Percentiles rank a stretch among this genome's conserved stretches.
These are phyloP conservation scores for Mrakia frigida DNA, from an alignment of 768 basidiomycete species.

Conservation along the genomic window DNA sequence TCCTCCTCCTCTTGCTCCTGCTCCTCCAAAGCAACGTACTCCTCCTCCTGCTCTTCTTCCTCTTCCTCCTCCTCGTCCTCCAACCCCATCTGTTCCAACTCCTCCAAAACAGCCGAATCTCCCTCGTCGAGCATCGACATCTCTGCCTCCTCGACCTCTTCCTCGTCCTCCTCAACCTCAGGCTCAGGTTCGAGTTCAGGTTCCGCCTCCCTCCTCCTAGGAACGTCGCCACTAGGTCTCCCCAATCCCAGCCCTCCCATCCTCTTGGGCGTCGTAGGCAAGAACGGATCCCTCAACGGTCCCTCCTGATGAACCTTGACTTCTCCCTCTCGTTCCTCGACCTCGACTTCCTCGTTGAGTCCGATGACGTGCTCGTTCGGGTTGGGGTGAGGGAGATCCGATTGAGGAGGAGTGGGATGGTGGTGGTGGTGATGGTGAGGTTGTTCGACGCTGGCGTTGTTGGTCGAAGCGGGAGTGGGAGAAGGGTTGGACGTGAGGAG, in stretches of 20 bases:
- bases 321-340: constrained; percentile 5
- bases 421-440: background rate
- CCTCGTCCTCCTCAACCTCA: background rate
- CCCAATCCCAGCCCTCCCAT: constrained; percentile 21
- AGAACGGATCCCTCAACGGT: constrained; percentile 29
- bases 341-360: constrained; percentile 10
- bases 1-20: background rate
- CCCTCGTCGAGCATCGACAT: background rate
- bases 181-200: background rate
- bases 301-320: constrained; percentile 26
- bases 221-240: background rate
- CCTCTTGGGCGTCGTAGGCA: constrained; percentile 1
- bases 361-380: background rate
- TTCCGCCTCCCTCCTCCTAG: background rate
- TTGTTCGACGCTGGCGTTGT: background rate
- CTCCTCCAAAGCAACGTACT: background rate
- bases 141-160: background rate
- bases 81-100: background rate
- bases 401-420: background rate
- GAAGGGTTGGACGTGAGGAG: background rate
- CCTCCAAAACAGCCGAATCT: background rate
- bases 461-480: too few relatives aligned
- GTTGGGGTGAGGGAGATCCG: background rate
- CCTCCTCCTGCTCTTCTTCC: background rate
- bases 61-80: background rate